A percentile compares a stretch with the other conserved stretches of the same genome.
Evolutionary conservation across 495 filamentous ascomycete genomes (phyloP).

Genomic region (Lentithecium fluviatile): DNA sequence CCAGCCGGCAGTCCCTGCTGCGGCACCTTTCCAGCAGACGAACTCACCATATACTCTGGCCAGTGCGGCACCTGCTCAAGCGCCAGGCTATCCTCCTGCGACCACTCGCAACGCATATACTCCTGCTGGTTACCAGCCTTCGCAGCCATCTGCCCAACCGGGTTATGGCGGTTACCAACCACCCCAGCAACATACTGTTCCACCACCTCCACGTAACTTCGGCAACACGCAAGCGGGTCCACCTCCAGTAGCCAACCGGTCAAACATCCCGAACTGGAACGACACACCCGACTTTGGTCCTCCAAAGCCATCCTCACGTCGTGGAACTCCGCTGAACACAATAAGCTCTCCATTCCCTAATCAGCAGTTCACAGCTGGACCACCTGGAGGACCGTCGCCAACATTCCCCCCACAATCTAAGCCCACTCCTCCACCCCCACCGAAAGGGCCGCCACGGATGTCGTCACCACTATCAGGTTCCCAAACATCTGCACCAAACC

Average conservation of each 20-base stretch:
- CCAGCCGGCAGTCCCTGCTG: too few relatives aligned
- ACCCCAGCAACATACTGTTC: constrained; percentile 40
- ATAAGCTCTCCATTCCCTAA: constrained; percentile 68
- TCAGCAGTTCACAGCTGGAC: constrained; percentile 47
- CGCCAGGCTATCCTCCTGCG: constrained; percentile 17
- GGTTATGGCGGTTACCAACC: constrained; percentile 42
- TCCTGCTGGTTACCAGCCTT: constrained; percentile 54
- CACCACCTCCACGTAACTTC: constrained; percentile 59
- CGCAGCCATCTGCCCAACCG: constrained; percentile 40
- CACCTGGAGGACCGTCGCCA: constrained; percentile 45
- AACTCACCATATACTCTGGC: constrained; percentile 36
- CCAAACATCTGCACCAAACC: constrained; percentile 60
- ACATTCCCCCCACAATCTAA: constrained; percentile 43
- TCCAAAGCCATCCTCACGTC: constrained; percentile 67
- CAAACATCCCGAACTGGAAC: constrained; percentile 82
- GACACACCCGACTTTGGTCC: constrained; percentile 81
- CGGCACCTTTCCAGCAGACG: constrained; percentile 20
- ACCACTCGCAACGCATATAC: constrained; percentile 59
- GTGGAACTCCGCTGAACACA: constrained; percentile 64
- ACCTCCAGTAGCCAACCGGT: constrained; percentile 65
- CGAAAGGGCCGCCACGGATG: constrained; percentile 53
- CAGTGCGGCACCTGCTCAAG: constrained; percentile 18
- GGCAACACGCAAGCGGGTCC: constrained; percentile 58
- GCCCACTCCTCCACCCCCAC: constrained; percentile 57
- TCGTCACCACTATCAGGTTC: constrained; percentile 53